These are phyloP conservation scores for Tulasnella sp. DNA, from an alignment of 768 basidiomycete species.

Conservation along the genomic window DNA sequence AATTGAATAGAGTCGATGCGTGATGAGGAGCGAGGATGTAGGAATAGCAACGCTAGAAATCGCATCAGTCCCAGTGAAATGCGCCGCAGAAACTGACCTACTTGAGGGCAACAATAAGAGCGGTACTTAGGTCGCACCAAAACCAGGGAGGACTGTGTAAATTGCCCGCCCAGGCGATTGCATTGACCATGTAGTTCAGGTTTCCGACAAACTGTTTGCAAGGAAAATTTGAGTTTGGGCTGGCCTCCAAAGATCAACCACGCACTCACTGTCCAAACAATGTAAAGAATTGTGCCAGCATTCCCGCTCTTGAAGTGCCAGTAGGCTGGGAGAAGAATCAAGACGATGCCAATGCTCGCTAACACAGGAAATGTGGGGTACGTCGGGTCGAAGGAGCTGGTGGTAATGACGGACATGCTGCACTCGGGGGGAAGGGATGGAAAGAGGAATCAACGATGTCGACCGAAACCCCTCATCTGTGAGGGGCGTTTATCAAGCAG, in stretches of 20 bases:
- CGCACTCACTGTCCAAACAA: conserved; percentile 5
- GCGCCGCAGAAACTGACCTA: neutral
- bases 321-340: neutral
- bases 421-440: neutral
- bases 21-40: conserved; percentile 50
- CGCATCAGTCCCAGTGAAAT: neutral
- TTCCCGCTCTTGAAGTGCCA: conserved; percentile 11
- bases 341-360: neutral
- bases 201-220: conserved; percentile 33
- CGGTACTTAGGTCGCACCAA: conserved; percentile 75
- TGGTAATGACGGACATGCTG: neutral
- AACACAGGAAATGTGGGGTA: conserved; percentile 1
- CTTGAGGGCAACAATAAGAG: conserved; percentile 42
- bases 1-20: conserved; percentile 45
- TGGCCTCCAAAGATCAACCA: neutral
- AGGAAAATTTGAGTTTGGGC: neutral
- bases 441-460: neutral
- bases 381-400: neutral
- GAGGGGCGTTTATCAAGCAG: neutral
- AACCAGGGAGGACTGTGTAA: conserved; percentile 39
- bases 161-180: conserved; percentile 55
- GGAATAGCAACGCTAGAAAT: conserved; percentile 44
- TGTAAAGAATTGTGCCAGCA: neutral
- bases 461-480: neutral
- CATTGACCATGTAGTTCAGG: conserved; percentile 48